phyloP scores from a whole-genome alignment of 1,284 basidiomycete species.

The Malassezia restricta region DNA sequence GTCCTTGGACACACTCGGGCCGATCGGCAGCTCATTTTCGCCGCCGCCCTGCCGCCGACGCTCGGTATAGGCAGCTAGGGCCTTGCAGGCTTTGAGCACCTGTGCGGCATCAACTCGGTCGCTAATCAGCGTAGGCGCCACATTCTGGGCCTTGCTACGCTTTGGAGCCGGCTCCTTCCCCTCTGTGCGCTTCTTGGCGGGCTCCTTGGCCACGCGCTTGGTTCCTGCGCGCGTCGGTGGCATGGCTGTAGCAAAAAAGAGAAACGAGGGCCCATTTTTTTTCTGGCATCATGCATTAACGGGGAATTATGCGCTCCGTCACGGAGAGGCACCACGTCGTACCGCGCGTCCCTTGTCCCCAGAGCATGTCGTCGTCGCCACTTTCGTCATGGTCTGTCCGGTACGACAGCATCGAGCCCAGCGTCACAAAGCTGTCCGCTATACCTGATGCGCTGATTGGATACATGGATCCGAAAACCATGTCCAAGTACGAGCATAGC shows the following conservation, averaged over 20 bases:
- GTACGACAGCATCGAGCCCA: conserved; percentile 4
- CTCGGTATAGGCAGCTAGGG: conserved; percentile 26
- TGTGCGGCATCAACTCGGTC: conserved; percentile 26
- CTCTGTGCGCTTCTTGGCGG: neutral
- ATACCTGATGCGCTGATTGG: conserved; percentile 9
- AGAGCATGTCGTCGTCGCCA: neutral
- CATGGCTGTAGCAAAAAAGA: neutral
- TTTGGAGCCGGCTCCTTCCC: neutral
- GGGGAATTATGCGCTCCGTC: too few species aligned
- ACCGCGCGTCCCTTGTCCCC: too few species aligned
- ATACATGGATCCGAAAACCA: neutral
- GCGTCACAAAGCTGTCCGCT: neutral
- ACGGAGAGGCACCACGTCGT: too few species aligned
- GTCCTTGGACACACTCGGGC: conserved; percentile 19
- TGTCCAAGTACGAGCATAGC: conserved; percentile 6
- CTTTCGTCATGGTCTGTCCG: conserved; percentile 6
- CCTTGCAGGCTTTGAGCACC: conserved; percentile 33
- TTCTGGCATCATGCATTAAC: too few species aligned
- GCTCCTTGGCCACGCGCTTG: neutral
- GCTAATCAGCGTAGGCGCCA: conserved; percentile 3
- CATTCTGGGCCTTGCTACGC: neutral
- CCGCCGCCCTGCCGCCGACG: neutral
- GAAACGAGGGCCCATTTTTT: too few species aligned
- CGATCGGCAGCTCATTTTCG: conserved; percentile 23
- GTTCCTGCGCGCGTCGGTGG: neutral